Evolutionary conservation across 176 grass and related monocot genomes (phyloP).

Genomic region (Canna indica): DNA sequence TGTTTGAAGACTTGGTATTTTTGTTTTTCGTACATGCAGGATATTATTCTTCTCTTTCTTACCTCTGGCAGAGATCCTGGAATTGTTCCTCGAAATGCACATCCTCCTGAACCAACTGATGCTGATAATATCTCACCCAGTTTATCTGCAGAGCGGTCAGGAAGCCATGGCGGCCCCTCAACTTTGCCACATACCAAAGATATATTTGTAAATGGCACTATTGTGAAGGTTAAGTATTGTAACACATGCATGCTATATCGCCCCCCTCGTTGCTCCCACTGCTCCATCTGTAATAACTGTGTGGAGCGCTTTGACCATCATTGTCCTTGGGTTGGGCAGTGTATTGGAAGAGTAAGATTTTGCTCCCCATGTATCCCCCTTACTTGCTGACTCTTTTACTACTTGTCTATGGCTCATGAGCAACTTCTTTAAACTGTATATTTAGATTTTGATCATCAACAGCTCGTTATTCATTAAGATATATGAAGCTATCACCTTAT

Average conservation of each 20-base stretch:
- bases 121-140: background rate
- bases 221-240: constrained; percentile 90
- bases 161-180: background rate
- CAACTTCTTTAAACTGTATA: background rate
- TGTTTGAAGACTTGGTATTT: background rate
- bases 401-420: background rate
- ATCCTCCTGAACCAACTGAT: constrained; percentile 56
- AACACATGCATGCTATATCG: constrained; percentile 91
- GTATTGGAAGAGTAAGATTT: constrained; percentile 65
- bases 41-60: constrained; percentile 60
- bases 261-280: constrained; percentile 76
- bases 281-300: constrained; percentile 95
- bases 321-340: constrained; percentile 92
- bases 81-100: constrained; percentile 67
- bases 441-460: background rate
- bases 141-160: constrained; percentile 5
- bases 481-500: background rate
- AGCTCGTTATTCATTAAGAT: background rate
- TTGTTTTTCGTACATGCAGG: constrained; percentile 31
- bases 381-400: background rate
- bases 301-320: constrained; percentile 92
- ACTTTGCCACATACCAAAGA: constrained; percentile 56
- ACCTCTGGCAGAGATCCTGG: constrained; percentile 78
- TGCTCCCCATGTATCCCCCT: background rate
- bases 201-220: constrained; percentile 51